Evolutionary conservation across 139 green algal species (phyloP).

Genomic region (Chlorella sp.): DNA sequence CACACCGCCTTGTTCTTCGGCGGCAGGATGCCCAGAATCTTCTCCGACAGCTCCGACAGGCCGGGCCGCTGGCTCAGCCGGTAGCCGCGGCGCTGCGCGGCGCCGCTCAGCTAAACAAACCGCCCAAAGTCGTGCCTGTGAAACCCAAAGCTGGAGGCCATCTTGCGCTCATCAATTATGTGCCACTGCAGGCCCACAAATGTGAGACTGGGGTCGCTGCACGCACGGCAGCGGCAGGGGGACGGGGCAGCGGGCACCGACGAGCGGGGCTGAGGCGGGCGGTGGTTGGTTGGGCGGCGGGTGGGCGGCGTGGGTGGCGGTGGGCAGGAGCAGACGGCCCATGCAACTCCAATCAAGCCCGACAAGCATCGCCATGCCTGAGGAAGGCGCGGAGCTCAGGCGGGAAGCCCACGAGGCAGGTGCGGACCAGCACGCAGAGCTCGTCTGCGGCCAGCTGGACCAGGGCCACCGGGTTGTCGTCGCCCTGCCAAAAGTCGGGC

Average conservation of each 20-base stretch:
- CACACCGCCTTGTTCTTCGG: slow-evolving; percentile 18
- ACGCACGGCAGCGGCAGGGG: background rate
- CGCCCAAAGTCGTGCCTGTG: slow-evolving; percentile 8
- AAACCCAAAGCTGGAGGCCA: slow-evolving; percentile 26
- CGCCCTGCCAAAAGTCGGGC: slow-evolving; percentile 6
- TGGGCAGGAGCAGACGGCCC: too few relatives aligned
- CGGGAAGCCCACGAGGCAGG: slow-evolving; percentile 10
- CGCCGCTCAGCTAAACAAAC: slow-evolving; percentile 17
- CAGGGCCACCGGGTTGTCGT: slow-evolving; percentile 30
- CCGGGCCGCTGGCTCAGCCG: background rate
- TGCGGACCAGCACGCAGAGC: slow-evolving; percentile 29
- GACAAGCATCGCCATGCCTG: background rate
- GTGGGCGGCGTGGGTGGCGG: too few relatives aligned
- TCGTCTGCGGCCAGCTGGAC: slow-evolving; percentile 24
- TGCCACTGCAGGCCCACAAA: slow-evolving; percentile 37
- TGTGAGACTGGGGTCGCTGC: background rate
- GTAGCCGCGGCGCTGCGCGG: background rate
- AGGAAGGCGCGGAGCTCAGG: slow-evolving; percentile 15
- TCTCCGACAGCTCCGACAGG: slow-evolving; percentile 7
- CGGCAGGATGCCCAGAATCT: background rate
- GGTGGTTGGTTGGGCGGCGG: too few relatives aligned
- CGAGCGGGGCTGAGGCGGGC: too few relatives aligned
- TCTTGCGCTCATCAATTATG: slow-evolving; percentile 20
- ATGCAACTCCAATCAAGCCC: too few relatives aligned
- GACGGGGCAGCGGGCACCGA: background rate